These are phyloP conservation scores for Silene vulgaris DNA, from an alignment of 179 eudicot genomes.

Conservation along the genomic window DNA sequence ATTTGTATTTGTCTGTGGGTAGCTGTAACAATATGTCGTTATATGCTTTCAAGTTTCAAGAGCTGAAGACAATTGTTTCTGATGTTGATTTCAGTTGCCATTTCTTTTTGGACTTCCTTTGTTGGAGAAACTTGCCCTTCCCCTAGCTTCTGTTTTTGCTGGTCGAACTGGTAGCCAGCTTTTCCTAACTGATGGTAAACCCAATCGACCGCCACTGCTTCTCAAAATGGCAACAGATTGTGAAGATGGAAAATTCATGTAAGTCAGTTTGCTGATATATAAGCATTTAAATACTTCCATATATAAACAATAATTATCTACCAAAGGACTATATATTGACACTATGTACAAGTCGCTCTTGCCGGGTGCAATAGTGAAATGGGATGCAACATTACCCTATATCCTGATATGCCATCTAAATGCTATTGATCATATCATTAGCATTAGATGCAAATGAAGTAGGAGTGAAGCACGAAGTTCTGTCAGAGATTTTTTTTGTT, in stretches of 20 bases:
- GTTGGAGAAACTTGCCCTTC: slow-evolving; percentile 87
- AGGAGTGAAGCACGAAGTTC: not conserved
- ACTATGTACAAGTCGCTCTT: slow-evolving; percentile 9
- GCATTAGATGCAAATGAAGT: not conserved
- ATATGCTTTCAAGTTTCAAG: not conserved
- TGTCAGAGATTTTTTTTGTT: not conserved
- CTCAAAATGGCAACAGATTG: slow-evolving; percentile 83
- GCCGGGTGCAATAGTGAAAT: not conserved
- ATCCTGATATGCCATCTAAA: slow-evolving; percentile 10
- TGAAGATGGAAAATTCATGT: slow-evolving; percentile 79
- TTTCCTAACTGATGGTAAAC: slow-evolving; percentile 86
- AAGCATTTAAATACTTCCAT: slow-evolving; percentile 5
- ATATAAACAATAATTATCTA: not conserved
- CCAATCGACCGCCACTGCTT: slow-evolving; percentile 79
- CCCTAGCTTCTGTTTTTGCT: slow-evolving; percentile 67
- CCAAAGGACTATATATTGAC: not conserved
- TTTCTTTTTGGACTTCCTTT: slow-evolving; percentile 74
- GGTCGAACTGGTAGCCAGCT: slow-evolving; percentile 95
- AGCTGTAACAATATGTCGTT: slow-evolving; percentile 1
- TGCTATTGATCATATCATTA: not conserved
- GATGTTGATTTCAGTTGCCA: slow-evolving; percentile 60
- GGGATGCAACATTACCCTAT: slow-evolving; percentile 7
- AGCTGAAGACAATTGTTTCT: slow-evolving; percentile 20
- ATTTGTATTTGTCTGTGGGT: slow-evolving; percentile 6
- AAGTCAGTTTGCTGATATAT: slow-evolving; percentile 30